phyloP scores from a whole-genome alignment of 2,329 filamentous ascomycete genomes.

The Meredithiella fracta region DNA sequence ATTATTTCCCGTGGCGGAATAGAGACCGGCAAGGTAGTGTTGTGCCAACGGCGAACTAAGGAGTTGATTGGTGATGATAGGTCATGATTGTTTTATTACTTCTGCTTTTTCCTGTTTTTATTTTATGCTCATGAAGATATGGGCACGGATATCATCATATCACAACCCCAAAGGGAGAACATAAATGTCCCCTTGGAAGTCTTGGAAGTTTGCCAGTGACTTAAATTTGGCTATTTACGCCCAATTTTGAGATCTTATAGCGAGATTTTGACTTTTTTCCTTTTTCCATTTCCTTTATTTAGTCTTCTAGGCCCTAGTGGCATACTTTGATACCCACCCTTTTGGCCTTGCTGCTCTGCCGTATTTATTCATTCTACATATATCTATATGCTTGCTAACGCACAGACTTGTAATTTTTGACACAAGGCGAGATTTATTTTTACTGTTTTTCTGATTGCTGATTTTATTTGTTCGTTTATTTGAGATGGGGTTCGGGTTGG shows the following conservation, averaged over 20 bases:
- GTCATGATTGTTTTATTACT: not conserved
- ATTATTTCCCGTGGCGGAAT: slow-evolving; percentile 36
- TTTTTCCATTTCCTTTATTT: slow-evolving; percentile 2
- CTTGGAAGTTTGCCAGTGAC: no score
- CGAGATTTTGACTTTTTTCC: not conserved
- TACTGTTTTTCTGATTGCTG: not conserved
- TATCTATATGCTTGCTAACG: not conserved
- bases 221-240: no score
- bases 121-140: not conserved
- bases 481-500: not conserved
- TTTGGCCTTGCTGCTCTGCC: not conserved
- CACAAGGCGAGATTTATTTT: no score
- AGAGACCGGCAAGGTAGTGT: slow-evolving; percentile 25
- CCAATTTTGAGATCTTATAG: no score
- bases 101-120: not conserved
- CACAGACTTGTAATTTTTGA: not conserved
- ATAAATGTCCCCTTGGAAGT: no score
- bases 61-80: not conserved
- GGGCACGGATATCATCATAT: not conserved
- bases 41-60: slow-evolving; percentile 1
- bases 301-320: slow-evolving; percentile 1
- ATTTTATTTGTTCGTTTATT: not conserved
- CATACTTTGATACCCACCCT: slow-evolving; percentile 16
- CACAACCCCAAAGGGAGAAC: no score
- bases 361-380: not conserved